Evolutionary conservation across 75 land plant genomes (phyloP).

Genomic region (Picea sitchensis): DNA sequence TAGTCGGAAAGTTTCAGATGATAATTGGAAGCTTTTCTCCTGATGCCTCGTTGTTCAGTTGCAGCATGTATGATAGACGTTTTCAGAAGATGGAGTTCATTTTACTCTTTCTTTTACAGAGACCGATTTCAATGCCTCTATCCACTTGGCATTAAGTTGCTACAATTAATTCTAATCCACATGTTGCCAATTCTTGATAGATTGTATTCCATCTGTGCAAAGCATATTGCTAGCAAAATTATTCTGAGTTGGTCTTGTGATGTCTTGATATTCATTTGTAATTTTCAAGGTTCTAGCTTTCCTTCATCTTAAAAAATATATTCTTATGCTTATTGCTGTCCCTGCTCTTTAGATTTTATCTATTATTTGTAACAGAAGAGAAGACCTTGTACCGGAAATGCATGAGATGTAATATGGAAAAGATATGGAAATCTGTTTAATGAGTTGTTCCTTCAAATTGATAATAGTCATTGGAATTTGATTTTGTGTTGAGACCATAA

Average conservation of each 20-base stretch:
- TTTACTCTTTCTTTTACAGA: background rate
- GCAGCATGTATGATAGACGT: background rate
- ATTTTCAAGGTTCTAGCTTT: too few relatives aligned
- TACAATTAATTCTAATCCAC: too few relatives aligned
- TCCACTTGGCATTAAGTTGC: too few relatives aligned
- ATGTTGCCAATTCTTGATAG: too few relatives aligned
- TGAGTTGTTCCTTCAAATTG: background rate
- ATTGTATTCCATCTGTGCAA: background rate
- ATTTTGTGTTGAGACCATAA: background rate
- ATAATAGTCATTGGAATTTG: background rate
- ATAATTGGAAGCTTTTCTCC: constrained; percentile 1
- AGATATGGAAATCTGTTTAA: background rate
- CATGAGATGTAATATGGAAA: background rate
- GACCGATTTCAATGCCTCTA: too few relatives aligned
- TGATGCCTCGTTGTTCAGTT: background rate
- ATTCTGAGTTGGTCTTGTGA: background rate
- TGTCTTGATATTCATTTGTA: too few relatives aligned
- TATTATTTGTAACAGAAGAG: background rate
- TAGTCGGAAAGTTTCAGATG: background rate
- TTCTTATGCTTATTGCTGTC: background rate
- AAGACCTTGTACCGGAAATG: background rate
- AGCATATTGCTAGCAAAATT: background rate
- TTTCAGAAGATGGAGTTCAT: background rate
- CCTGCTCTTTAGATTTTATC: background rate
- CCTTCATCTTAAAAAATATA: background rate